Evolutionary conservation across 805 yeast species (phyloP), one percentile per base, ranked within the genome.

Genomic region (Kodamaea fukazawae): DNA sequence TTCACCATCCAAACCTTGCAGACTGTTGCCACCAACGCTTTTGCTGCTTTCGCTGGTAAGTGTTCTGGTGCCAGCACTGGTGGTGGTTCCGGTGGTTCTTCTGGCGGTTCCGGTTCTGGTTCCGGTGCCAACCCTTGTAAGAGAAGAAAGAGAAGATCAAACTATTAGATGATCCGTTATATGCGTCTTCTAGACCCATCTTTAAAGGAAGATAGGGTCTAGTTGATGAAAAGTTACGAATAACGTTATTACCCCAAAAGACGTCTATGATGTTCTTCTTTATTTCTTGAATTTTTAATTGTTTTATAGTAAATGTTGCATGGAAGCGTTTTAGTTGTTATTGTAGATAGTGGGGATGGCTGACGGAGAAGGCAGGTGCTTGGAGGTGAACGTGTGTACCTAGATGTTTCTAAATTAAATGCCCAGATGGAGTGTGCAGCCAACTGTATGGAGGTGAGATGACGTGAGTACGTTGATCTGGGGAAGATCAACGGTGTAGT

Each of bases 11-110:
- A 52, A 30, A 67, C 70, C 33, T 58, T 66, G 44, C 36, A 55
- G 30, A 61, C 65, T 12, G 63, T 68, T 28, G 54, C 57, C 15
- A 50, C 58, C 34, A 66, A 63, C 34, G 67, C 71, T 1, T 55
- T 67, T 41, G 63, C 67, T 16, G 73, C 71, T 2, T 58, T 57
- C 42, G 58, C 62, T 16, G 70, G 72, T 29, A 45, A 49, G 32
- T 60, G 67, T 51, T 13, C 35, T 3, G 13, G 28, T 11, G 15
- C 28, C 12, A 40, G 48, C 14, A 34, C 36, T 22, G 36, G 36
- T 12, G 36, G 36, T 12, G 5, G 17, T 14, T 7, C 10, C 9
- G 15, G 17, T 29, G 31, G 31, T n/a, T 2, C 7, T 20, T 29
- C 31, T 13, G n/a, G 33, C 28, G 25, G 42, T 20, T 36, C 50